These are phyloP conservation scores for Trichoderma pleuroti DNA, from an alignment of 2,329 filamentous ascomycete species.

Conservation along the genomic window DNA sequence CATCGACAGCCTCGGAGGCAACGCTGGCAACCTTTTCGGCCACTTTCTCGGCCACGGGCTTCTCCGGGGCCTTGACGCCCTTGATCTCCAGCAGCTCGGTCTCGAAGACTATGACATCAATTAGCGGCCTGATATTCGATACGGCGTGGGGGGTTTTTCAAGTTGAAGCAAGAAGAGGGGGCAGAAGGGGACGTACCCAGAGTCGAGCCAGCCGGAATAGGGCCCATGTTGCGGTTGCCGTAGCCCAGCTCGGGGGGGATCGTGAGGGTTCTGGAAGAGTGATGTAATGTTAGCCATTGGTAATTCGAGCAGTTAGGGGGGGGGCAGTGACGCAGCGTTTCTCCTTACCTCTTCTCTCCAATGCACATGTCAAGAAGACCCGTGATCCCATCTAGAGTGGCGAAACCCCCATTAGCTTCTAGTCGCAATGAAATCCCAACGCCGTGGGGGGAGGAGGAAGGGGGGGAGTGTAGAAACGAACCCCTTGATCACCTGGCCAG, in stretches of 20 bases:
- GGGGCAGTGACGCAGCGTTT: not conserved
- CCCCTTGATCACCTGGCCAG: conserved; percentile 85
- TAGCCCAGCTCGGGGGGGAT: conserved; percentile 87
- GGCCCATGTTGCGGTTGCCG: conserved; percentile 69
- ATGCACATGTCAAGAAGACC: conserved; percentile 92
- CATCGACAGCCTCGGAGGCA: conserved; percentile 27
- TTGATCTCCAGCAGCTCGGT: conserved; percentile 83
- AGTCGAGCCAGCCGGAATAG: conserved; percentile 78
- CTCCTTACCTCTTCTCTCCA: conserved; percentile 71
- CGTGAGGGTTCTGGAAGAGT: conserved; percentile 62
- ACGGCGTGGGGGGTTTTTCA: conserved; percentile 14
- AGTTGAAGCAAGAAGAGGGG: conserved; percentile 25
- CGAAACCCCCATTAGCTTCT: not conserved
- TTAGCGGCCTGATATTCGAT: conserved; percentile 18
- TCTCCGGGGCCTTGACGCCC: conserved; percentile 52
- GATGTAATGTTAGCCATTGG: conserved; percentile 22
- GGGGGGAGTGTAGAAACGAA: conserved; percentile 38
- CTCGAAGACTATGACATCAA: conserved; percentile 66
- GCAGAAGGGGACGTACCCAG: conserved; percentile 52
- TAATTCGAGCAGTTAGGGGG: not conserved
- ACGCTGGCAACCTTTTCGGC: conserved; percentile 26
- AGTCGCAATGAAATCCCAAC: not conserved
- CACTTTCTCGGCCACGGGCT: conserved; percentile 25
- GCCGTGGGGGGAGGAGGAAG: not conserved
- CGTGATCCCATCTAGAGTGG: conserved; percentile 71